phyloP scores from a whole-genome alignment of 1,139 yeast genomes.

The Pichia sorboxylosa region DNA sequence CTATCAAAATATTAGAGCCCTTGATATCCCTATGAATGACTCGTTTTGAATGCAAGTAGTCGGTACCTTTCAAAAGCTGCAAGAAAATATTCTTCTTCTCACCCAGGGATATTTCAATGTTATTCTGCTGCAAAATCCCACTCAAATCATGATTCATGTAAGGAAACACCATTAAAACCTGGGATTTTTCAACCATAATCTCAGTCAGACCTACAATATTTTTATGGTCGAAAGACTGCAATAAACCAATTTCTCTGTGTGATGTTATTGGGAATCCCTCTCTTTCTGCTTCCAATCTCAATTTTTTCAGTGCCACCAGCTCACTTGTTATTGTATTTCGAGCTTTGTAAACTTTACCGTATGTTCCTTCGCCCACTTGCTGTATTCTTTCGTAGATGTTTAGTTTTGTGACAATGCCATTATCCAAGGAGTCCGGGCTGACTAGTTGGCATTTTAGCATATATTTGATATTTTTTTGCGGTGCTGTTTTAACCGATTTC shows the following conservation, averaged over 20 bases:
- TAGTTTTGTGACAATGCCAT: too few relatives aligned
- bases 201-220: constrained; percentile 75
- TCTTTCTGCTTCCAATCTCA: constrained; percentile 74
- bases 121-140: constrained; percentile 74
- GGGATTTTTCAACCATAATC: constrained; percentile 78
- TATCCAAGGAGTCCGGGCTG: too few relatives aligned
- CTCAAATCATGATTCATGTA: constrained; percentile 90
- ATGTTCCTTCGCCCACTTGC: constrained; percentile 33
- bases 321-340: constrained; percentile 54
- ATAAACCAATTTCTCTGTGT: constrained; percentile 74
- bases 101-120: constrained; percentile 46
- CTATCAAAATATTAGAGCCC: constrained; percentile 79
- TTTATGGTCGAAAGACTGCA: constrained; percentile 77
- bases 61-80: constrained; percentile 71
- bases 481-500: too few relatives aligned
- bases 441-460: constrained; percentile 16
- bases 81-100: constrained; percentile 67
- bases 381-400: constrained; percentile 23
- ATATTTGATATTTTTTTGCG: too few relatives aligned
- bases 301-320: constrained; percentile 70
- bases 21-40: constrained; percentile 90
- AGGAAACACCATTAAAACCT: constrained; percentile 83
- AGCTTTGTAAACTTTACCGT: constrained; percentile 45
- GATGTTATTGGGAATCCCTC: constrained; percentile 98
- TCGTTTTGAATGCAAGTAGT: constrained; percentile 66